Evolutionary conservation across 2,329 filamentous ascomycete genomes (phyloP).

Genomic region (Fusarium piperis): DNA sequence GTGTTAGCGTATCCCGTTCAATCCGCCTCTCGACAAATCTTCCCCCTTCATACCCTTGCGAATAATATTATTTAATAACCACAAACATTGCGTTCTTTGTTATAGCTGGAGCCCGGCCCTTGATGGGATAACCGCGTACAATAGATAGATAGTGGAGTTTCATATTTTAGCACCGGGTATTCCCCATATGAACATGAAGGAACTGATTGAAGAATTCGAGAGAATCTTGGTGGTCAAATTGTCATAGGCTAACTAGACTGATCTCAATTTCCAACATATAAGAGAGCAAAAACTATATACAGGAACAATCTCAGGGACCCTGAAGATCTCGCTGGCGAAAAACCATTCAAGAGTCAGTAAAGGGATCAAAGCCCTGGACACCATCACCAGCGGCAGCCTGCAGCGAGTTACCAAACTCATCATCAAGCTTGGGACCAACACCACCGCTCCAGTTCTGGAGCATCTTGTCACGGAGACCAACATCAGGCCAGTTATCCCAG

Average conservation of each 20-base stretch:
- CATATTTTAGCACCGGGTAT: too few species aligned
- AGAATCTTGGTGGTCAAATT: background rate
- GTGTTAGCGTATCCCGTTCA: background rate
- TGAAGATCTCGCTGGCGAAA: background rate
- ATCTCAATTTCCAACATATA: background rate
- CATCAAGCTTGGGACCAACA: conserved; percentile 44
- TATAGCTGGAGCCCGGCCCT: too few species aligned
- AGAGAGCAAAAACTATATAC: background rate
- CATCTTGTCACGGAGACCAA: conserved; percentile 38
- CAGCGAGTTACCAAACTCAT: conserved; percentile 39
- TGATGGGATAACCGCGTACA: too few species aligned
- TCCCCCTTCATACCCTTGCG: background rate
- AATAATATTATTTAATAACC: background rate
- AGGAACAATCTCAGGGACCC: background rate
- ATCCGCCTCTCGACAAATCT: background rate
- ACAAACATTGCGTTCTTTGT: too few species aligned
- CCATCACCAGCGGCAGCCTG: conserved; percentile 38
- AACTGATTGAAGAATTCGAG: background rate
- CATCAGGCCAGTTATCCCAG: conserved; percentile 43
- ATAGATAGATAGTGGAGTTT: background rate
- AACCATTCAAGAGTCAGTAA: conserved; percentile 27
- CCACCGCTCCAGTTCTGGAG: conserved; percentile 40
- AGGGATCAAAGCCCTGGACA: conserved; percentile 43
- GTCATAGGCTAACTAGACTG: background rate
- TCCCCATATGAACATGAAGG: background rate